Evolutionary conservation across 164 flowering plant species (phyloP), one percentile per base, ranked within the genome.

Genomic region (Vitis cinerea): DNA sequence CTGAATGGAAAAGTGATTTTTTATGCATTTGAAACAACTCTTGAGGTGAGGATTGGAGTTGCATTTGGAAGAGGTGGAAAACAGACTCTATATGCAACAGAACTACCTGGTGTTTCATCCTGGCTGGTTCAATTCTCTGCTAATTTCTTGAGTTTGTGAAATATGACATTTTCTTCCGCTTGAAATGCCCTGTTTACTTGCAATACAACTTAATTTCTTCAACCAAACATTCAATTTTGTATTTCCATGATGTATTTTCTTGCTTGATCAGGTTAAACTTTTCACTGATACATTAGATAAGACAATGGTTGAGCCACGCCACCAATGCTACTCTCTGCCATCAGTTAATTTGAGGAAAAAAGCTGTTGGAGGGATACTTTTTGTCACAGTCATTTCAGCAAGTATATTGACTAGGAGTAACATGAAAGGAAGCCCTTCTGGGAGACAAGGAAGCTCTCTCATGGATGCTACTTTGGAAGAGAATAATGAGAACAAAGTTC

Each of bases 231-330:
- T 23, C 27, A 23, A 23, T 23, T 23, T 23, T 23, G 27, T 23
- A 23, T 23, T 23, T 23, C 27, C 27, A 23, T 23, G 27, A 23
- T 23, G 27, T 55, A 4, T 59, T 67, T 27, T 48, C 68, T 52
- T 74, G 66, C 65, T 65, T n/a, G n/a, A 63, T 44, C 88, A 94
- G 98, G 97, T 82, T 54, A 94, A 90, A 72, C 44, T 94, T 72
- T 76, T 84, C 12, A 88, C 85, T 55, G 97, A 94, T 23, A 86
- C 93, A 61, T 75, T 94, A 68, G 88, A 74, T 9, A 94, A 88
- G 82, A 90, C 93, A 58, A 90, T 90, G 97, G 99, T 94, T 73
- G 99, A 92, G 72, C 99, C 99, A 62, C 92, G 90, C 27, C 92
- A 97, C 14, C 88, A 86, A 51, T 92, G 97, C 77, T 79, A 50